Evolutionary conservation across 495 filamentous ascomycete species (phyloP).

Genomic region (Xylaria palmicola): DNA sequence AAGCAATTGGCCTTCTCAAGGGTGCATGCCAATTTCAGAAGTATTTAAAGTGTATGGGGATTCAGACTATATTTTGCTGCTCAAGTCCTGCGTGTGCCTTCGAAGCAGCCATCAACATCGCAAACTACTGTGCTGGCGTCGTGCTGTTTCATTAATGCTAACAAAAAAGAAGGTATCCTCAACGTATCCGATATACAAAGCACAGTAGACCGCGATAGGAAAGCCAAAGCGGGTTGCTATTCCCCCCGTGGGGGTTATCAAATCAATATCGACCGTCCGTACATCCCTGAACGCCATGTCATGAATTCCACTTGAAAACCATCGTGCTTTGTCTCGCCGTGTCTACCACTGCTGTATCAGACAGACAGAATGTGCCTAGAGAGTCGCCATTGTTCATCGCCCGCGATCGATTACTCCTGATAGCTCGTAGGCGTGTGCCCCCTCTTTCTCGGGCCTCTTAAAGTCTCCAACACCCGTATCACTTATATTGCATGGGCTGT

Average conservation of each 20-base stretch:
- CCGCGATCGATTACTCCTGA: not conserved
- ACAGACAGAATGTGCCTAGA: not conserved
- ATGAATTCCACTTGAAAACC: constrained; percentile 5
- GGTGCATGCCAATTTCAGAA: no score
- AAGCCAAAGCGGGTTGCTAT: not conserved
- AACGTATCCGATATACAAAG: constrained; percentile 9
- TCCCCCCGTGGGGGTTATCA: not conserved
- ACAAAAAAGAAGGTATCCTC: not conserved
- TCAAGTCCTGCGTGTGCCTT: no score
- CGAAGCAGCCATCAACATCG: no score
- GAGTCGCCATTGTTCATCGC: not conserved
- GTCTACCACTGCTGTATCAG: not conserved
- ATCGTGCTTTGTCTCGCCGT: constrained; percentile 4
- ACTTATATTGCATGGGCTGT: constrained; percentile 39
- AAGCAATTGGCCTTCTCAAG: no score
- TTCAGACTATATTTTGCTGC: no score
- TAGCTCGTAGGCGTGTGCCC: not conserved
- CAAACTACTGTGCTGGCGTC: no score
- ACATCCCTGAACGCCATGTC: constrained; percentile 10
- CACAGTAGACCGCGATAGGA: not conserved
- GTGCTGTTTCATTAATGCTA: not conserved
- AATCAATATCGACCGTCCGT: not conserved
- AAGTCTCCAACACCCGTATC: not conserved
- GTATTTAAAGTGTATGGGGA: no score
- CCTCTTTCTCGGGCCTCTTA: not conserved